phyloP scores from a whole-genome alignment of 331 rosid genomes.

The Rhamnella rubrinervis region DNA sequence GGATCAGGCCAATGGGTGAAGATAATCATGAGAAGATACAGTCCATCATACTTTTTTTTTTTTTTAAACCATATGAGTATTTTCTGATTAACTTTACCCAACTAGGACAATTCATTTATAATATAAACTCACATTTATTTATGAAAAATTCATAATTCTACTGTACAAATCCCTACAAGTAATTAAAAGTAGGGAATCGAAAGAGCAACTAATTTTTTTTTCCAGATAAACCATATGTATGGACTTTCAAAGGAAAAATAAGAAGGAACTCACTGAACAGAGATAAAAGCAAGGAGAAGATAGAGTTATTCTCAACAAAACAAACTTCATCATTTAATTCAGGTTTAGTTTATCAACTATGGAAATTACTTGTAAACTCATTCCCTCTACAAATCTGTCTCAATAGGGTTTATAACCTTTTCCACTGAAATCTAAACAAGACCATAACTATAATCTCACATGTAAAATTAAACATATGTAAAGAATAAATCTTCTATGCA shows the following conservation, averaged over 20 bases:
- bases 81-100: not conserved
- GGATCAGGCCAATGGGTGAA: not conserved
- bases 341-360: not conserved
- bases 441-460: too few relatives aligned
- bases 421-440: too few relatives aligned
- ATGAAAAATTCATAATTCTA: not conserved
- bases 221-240: not conserved
- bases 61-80: not conserved
- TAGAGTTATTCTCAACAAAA: not conserved
- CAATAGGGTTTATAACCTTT: too few relatives aligned
- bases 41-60: too few relatives aligned
- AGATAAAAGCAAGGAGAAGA: not conserved
- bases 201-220: not conserved
- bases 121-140: not conserved
- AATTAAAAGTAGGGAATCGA: not conserved
- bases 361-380: not conserved
- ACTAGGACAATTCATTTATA: not conserved
- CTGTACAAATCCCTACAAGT: not conserved
- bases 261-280: too few relatives aligned
- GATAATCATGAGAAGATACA: not conserved
- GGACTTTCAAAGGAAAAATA: not conserved
- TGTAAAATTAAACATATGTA: too few relatives aligned
- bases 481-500: too few relatives aligned
- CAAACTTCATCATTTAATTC: not conserved
- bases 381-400: too few relatives aligned